Evolutionary conservation across 805 yeast genomes (phyloP).

Genomic region (Clavispora fructus): DNA sequence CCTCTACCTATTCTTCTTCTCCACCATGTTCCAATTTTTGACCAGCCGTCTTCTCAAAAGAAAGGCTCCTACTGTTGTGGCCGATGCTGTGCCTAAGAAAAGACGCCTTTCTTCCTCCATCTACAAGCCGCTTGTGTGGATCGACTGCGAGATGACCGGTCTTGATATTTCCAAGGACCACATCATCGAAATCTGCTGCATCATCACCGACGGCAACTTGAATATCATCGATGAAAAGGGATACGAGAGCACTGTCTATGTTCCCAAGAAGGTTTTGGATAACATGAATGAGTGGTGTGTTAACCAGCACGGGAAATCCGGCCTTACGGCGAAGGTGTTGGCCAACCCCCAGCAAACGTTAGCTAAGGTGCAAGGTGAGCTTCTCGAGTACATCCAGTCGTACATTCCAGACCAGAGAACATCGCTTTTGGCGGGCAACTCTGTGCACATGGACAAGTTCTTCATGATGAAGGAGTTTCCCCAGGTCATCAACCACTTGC

Average conservation of each 20-base stretch:
- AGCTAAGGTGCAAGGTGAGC: slow-evolving; percentile 58
- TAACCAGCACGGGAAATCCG: slow-evolving; percentile 69
- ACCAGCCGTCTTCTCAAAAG: slow-evolving; percentile 5
- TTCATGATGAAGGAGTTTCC: slow-evolving; percentile 87
- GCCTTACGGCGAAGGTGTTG: slow-evolving; percentile 69
- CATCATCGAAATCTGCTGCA: slow-evolving; percentile 87
- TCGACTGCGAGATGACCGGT: slow-evolving; percentile 99
- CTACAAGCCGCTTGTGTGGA: slow-evolving; percentile 67
- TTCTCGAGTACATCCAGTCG: slow-evolving; percentile 54
- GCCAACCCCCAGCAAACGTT: slow-evolving; percentile 48
- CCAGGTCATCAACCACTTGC: slow-evolving; percentile 50
- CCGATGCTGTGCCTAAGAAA: neutral
- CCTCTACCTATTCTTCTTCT: neutral
- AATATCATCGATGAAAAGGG: slow-evolving; percentile 65
- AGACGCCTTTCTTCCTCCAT: slow-evolving; percentile 5
- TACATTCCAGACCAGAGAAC: slow-evolving; percentile 47
- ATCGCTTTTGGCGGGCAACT: slow-evolving; percentile 85
- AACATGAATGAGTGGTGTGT: slow-evolving; percentile 87
- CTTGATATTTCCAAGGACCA: slow-evolving; percentile 71
- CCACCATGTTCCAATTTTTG: slow-evolving; percentile 9
- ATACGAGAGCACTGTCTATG: slow-evolving; percentile 77
- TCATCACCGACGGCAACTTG: slow-evolving; percentile 80
- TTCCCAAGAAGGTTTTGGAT: slow-evolving; percentile 55
- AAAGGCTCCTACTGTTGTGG: slow-evolving; percentile 3
- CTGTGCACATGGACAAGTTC: slow-evolving; percentile 85